These are phyloP conservation scores for Salvia rosmarinus DNA, from an alignment of 257 asterid genomes.

Conservation along the genomic window DNA sequence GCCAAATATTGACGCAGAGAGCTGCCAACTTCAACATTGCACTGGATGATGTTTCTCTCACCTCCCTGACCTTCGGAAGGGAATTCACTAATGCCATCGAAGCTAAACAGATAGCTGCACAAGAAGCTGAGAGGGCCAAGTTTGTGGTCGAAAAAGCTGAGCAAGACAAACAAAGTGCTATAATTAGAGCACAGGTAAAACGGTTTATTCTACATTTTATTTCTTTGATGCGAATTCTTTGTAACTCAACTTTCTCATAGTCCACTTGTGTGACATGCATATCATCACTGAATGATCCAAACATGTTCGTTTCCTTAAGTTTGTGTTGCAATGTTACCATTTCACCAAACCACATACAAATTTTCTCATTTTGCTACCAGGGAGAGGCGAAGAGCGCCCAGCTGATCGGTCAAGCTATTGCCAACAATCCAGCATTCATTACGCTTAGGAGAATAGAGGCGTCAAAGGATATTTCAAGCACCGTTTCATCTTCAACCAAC, in stretches of 20 bases:
- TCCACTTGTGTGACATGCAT: too few species aligned
- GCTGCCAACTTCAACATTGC: constrained; percentile 83
- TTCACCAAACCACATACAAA: not conserved
- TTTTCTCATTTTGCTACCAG: constrained; percentile 37
- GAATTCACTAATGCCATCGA: constrained; percentile 86
- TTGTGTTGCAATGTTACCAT: not conserved
- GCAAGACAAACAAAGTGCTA: constrained; percentile 85
- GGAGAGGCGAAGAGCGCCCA: constrained; percentile 70
- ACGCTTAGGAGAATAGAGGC: constrained; percentile 61
- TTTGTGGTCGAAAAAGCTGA: constrained; percentile 88
- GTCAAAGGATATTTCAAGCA: constrained; percentile 52
- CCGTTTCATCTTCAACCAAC: constrained; percentile 46
- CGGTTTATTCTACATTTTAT: too few species aligned
- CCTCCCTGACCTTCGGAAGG: constrained; percentile 75
- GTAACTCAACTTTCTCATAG: too few species aligned
- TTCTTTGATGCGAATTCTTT: too few species aligned
- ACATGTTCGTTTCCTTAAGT: not conserved
- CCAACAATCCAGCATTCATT: constrained; percentile 59
- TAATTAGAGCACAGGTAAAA: constrained; percentile 81
- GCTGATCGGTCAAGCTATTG: constrained; percentile 62
- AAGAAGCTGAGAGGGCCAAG: constrained; percentile 94
- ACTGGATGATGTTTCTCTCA: constrained; percentile 84
- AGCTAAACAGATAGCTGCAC: constrained; percentile 94
- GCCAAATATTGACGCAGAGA: constrained; percentile 69
- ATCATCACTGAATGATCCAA: not conserved